These are phyloP conservation scores for Talaromyces funiculosus DNA, from an alignment of 2,329 filamentous ascomycete genomes.

Conservation along the genomic window DNA sequence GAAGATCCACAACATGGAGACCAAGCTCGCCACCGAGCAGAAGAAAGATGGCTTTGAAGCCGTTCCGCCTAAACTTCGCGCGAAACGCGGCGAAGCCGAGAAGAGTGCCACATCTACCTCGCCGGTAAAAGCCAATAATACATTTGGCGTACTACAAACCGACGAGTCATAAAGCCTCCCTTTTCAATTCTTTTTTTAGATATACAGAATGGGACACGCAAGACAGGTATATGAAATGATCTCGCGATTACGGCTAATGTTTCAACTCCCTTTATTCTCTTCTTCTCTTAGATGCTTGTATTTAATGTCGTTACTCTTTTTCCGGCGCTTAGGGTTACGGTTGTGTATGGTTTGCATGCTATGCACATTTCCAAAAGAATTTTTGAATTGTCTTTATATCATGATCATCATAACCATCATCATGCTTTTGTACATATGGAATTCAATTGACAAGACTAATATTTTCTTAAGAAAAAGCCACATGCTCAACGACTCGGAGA, in stretches of 20 bases:
- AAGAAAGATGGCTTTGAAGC: conserved; percentile 2
- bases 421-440: too few species aligned
- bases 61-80: conserved; percentile 5
- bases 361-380: too few species aligned
- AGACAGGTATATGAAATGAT: neutral
- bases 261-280: neutral
- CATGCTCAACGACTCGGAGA: too few species aligned
- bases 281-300: neutral
- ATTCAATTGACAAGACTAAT: too few species aligned
- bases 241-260: neutral
- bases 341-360: too few species aligned
- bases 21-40: neutral
- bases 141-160: conserved; percentile 6
- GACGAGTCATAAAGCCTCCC: neutral
- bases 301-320: too few species aligned
- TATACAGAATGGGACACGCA: neutral
- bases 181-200: neutral
- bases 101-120: neutral
- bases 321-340: neutral
- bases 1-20: neutral
- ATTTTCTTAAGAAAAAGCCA: too few species aligned
- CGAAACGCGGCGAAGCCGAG: conserved; percentile 8
- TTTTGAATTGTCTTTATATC: too few species aligned
- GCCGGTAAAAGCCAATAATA: conserved; percentile 4
- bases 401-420: too few species aligned